Base-by-base conservation (phyloP, 1,284 basidiomycete species). In the Phellopilus nigrolimitatus region DNA sequence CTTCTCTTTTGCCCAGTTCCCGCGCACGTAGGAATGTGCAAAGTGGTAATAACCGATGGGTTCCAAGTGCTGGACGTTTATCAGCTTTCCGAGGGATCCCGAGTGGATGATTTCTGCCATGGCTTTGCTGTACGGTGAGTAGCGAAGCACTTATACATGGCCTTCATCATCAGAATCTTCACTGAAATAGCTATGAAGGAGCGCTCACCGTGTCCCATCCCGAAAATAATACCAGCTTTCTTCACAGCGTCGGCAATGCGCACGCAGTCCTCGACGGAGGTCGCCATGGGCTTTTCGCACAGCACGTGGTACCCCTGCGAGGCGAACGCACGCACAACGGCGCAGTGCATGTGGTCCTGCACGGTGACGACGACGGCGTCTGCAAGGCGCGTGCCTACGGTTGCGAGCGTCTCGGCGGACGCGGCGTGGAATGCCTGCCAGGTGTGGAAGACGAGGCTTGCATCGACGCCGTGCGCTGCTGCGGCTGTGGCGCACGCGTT, bases 231-330 rank as follows among this genome's bases (percentile, higher is more conserved):
- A 0, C 77, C 78, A 2, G 80, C 76, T 28, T 80, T 74, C 63
- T 79, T 79, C 21, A 92, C 74, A 0, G 81, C 84, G 39, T 72
- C 71, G 55, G 88, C 82, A 73, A 93, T 92, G 62, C 70, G 72
- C 46, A 92, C 66, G 56, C 90, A 88, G 56, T 90, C 88, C 45
- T 75, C 71, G 33, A 88, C 62, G 48, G 65, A 76, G 1, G 88
- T 91, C 1, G 89, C 88, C 86, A 94, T 90, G 0, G 90, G 91
- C 64, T 93, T 94, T 74, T 94, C 90, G 64, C 90, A 91, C 24
- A 94, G 73, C 51, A 94, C 88, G 62, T 91, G 81, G 63, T 92
- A 93, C 1, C 89, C 88, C 61, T 88, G 86, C 49, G 73, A 74
- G 1, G 83, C 81, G 66, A 91, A 92, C 0, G 83, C 86, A 5